Conservation (phyloP, 202 grass and related monocot genomes). For the Tripidium arundinaceum region DNA sequence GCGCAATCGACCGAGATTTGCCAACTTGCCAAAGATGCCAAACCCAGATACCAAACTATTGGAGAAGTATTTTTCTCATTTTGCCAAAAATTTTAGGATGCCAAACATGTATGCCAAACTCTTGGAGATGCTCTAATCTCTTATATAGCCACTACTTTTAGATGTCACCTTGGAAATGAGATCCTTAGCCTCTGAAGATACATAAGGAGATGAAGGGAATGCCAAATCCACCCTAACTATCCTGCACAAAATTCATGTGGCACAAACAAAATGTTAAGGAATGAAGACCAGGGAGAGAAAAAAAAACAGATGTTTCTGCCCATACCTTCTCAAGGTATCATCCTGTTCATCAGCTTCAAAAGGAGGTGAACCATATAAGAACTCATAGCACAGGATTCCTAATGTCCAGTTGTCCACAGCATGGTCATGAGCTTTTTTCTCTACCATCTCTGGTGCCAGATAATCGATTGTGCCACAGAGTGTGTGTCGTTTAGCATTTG, state of each 20-base stretch:
- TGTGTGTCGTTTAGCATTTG: constrained; percentile 76
- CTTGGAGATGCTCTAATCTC: background rate
- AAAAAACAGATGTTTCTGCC: background rate
- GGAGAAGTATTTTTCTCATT: too few species aligned
- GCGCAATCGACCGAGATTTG: too few species aligned
- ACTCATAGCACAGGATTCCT: constrained; percentile 89
- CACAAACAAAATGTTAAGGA: background rate
- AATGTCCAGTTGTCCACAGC: constrained; percentile 93
- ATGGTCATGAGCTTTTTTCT: constrained; percentile 87
- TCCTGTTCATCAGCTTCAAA: constrained; percentile 78
- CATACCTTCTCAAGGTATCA: constrained; percentile 69
- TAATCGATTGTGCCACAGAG: constrained; percentile 96
- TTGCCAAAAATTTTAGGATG: too few species aligned
- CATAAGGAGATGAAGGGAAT: constrained; percentile 54
- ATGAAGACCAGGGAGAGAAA: background rate
- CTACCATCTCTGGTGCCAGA: constrained; percentile 89
- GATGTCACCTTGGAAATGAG: constrained; percentile 69
- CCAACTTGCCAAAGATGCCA: too few species aligned
- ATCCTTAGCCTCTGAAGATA: constrained; percentile 84
- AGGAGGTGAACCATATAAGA: constrained; percentile 82
- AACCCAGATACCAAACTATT: too few species aligned
- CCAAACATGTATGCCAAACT: too few species aligned
- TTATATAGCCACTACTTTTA: background rate
- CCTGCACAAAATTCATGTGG: constrained; percentile 46
- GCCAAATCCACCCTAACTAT: constrained; percentile 77